phyloP scores from a whole-genome alignment of 192 early-diverging fungal species.

The Phycomyces nitens region DNA sequence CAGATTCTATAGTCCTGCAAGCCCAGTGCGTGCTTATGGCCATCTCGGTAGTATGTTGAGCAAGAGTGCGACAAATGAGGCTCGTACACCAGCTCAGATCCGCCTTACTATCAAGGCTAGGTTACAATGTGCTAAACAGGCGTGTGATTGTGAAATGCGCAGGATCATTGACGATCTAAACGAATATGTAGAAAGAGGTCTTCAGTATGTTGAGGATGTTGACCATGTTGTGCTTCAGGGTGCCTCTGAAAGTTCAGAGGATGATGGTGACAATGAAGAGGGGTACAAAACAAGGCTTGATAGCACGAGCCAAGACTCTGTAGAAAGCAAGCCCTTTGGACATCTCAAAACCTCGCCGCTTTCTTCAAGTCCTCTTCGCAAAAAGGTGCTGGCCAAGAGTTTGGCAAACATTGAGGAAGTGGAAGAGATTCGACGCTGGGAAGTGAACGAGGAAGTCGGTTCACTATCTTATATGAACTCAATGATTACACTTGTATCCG shows the following conservation, averaged over 20 bases:
- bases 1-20: constrained; percentile 4
- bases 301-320: constrained; percentile 1
- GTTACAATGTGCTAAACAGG: constrained; percentile 32
- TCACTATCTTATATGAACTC: constrained; percentile 10
- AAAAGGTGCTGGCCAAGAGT: too few relatives aligned
- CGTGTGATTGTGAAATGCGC: constrained; percentile 59
- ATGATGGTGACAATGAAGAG: constrained; percentile 9
- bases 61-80: background rate
- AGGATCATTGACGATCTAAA: constrained; percentile 64
- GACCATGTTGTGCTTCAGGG: constrained; percentile 19
- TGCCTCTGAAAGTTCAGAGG: constrained; percentile 21
- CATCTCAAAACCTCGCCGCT: too few relatives aligned
- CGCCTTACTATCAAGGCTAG: constrained; percentile 26
- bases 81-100: background rate
- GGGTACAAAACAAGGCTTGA: too few relatives aligned
- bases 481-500: constrained; percentile 37
- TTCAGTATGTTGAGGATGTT: constrained; percentile 42
- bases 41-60: background rate
- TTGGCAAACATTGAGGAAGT: too few relatives aligned
- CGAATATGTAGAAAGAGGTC: constrained; percentile 61
- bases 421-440: too few relatives aligned
- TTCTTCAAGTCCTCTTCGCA: too few relatives aligned
- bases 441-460: background rate
- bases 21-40: constrained; percentile 6
- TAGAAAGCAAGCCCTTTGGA: background rate